Evolutionary conservation across 2,329 filamentous ascomycete species (phyloP), one percentile per base, ranked within the genome.

Genomic region (Aspergillus proliferans): DNA sequence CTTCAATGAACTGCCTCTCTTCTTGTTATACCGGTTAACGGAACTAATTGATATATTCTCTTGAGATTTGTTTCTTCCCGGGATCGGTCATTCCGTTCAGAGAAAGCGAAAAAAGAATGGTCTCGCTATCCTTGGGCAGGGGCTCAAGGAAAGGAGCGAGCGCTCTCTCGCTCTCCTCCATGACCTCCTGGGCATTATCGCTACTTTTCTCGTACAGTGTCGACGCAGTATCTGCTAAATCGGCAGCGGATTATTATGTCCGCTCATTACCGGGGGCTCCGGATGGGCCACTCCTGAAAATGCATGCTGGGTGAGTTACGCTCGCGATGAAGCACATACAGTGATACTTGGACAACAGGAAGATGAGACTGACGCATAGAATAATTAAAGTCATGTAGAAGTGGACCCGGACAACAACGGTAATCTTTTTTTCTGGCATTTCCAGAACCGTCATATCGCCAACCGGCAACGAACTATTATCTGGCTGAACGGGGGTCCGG

Each of bases 361-460:
- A 30, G 26, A 22, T 33, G 28, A 45, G n/a, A 45, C 40, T 43
- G 10, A 40, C 36, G 36, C 26, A 30, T 30, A 4, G 40, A 40
- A 14, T 10, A 2, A 28, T 18, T 24, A 43, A 66, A 95, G 90
- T 47, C 93, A 98, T 74, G 86, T 98, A 68, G 91, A 97, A 72
- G 80, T 98, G 62, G 87, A 84, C 30, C 81, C 86, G 18, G 84
- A 89, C 57, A 81, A 86, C 67, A 89, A 97, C 66, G 92, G 89
- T 59, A 95, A 97, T 70, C 74, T 98, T 15, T 98, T 97, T 77
- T 98, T 98, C 77, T 98, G 93, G 93, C 88, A 96, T 64, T 96
- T 88, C 67, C 84, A 95, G 67, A 97, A 97, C 67, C 82, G 88
- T 58, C 93, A 98, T 69, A 95, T 98, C 58, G 92, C 90, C 49